These are phyloP conservation scores for Pythium coloratum DNA, from an alignment of 352 stramenopile genomes.

Conservation along the genomic window DNA sequence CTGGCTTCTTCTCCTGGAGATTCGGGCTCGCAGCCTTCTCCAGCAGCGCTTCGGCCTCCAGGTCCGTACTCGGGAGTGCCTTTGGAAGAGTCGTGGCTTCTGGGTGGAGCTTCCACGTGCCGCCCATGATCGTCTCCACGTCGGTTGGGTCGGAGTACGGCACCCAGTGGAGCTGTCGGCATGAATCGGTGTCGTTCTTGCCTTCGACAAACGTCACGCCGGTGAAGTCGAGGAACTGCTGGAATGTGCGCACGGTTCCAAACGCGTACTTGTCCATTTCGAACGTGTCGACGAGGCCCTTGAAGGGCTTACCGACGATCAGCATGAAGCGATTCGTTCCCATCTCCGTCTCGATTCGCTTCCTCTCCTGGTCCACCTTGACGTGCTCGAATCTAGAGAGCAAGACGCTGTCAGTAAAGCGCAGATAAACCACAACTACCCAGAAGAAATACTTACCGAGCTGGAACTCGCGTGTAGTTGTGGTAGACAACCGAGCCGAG, in stretches of 20 bases:
- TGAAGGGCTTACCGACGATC: conserved; percentile 35
- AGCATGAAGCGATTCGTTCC: conserved; percentile 39
- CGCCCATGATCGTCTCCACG: conserved; percentile 33
- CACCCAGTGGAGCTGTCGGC: conserved; percentile 47
- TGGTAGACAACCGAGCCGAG: conserved; percentile 45
- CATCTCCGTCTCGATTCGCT: conserved; percentile 33
- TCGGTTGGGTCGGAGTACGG: conserved; percentile 34
- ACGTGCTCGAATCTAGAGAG: conserved; percentile 34
- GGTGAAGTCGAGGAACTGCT: conserved; percentile 41
- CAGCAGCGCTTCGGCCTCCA: conserved; percentile 21
- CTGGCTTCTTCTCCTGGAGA: conserved; percentile 24
- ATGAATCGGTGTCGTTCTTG: conserved; percentile 32
- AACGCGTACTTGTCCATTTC: conserved; percentile 42
- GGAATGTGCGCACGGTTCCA: conserved; percentile 34
- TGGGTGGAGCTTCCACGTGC: conserved; percentile 25
- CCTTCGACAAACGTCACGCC: conserved; percentile 33
- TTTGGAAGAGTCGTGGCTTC: conserved; percentile 14
- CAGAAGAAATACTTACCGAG: conserved; percentile 20
- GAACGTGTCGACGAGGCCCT: conserved; percentile 32
- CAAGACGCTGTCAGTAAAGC: background rate
- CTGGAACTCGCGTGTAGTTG: conserved; percentile 45
- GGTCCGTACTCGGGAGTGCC: background rate
- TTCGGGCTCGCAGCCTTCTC: conserved; percentile 26
- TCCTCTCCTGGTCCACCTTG: conserved; percentile 33
- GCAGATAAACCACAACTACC: background rate